phyloP scores from a whole-genome alignment of 2,329 filamentous ascomycete genomes.

The Tolypocladium nubicola region DNA sequence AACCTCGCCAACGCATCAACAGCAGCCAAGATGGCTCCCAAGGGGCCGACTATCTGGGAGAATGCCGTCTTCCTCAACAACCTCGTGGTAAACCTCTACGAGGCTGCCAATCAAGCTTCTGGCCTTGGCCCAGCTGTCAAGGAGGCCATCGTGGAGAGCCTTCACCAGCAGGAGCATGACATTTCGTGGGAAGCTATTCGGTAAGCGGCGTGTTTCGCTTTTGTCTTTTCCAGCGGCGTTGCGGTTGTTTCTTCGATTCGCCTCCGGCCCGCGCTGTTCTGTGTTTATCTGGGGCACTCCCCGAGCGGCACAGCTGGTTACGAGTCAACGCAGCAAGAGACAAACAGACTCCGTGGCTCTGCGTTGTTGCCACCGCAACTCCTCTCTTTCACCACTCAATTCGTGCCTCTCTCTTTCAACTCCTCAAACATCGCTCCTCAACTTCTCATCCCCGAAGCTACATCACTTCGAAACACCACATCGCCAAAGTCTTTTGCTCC shows the following conservation, averaged over 20 bases:
- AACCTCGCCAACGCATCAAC: background rate
- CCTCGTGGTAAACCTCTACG: constrained; percentile 21
- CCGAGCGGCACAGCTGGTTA: background rate
- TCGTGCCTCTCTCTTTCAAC: background rate
- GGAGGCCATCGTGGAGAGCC: constrained; percentile 18
- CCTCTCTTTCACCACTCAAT: background rate
- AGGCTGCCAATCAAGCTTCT: constrained; percentile 13
- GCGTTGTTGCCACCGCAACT: background rate
- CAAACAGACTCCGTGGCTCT: background rate
- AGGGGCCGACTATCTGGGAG: constrained; percentile 16
- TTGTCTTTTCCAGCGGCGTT: constrained; percentile 2
- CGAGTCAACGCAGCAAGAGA: background rate
- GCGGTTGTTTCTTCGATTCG: background rate
- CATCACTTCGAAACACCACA: too few relatives aligned
- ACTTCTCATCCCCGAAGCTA: too few relatives aligned
- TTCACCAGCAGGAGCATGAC: constrained; percentile 19
- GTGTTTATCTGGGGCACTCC: background rate
- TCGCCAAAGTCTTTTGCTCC: background rate
- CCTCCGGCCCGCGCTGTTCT: background rate
- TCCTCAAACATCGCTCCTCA: background rate
- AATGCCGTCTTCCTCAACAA: constrained; percentile 21
- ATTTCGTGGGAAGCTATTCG: constrained; percentile 35
- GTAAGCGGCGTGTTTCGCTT: constrained; percentile 17
- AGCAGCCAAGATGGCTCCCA: constrained; percentile 10
- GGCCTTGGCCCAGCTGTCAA: constrained; percentile 17